Evolutionary conservation across 1,284 basidiomycete species (phyloP).

Genomic region (Moniliella sp.): DNA sequence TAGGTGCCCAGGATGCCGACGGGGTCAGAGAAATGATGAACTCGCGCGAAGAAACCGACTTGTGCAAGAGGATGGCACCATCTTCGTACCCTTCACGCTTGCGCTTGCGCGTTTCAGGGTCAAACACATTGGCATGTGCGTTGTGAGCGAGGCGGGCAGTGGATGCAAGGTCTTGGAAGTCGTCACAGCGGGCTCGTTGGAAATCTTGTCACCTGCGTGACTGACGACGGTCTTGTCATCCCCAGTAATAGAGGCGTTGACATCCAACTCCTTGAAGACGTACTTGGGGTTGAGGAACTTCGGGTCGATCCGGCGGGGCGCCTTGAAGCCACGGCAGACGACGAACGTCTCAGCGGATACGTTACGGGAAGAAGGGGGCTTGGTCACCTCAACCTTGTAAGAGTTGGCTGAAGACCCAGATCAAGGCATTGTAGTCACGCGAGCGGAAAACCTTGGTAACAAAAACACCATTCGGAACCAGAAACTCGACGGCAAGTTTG

Average conservation of each 20-base stretch:
- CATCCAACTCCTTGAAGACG: slow-evolving; percentile 70
- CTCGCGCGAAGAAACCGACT: slow-evolving; percentile 49
- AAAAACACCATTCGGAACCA: slow-evolving; percentile 56
- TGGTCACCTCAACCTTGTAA: slow-evolving; percentile 95
- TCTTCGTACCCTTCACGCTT: slow-evolving; percentile 88
- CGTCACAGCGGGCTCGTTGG: background rate
- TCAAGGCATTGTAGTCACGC: slow-evolving; percentile 90
- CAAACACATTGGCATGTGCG: slow-evolving; percentile 55
- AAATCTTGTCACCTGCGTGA: slow-evolving; percentile 1
- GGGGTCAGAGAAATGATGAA: slow-evolving; percentile 44
- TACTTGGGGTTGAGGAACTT: slow-evolving; percentile 93
- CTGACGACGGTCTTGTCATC: background rate
- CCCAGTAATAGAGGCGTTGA: background rate
- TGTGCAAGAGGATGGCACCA: slow-evolving; percentile 76
- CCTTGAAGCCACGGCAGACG: slow-evolving; percentile 82
- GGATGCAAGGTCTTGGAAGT: background rate
- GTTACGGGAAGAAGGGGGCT: slow-evolving; percentile 91
- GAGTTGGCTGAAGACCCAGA: slow-evolving; percentile 95
- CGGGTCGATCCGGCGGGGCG: slow-evolving; percentile 84
- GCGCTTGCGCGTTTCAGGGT: slow-evolving; percentile 84
- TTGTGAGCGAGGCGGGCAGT: slow-evolving; percentile 13
- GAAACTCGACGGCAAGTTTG: slow-evolving; percentile 87
- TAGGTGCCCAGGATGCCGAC: slow-evolving; percentile 58
- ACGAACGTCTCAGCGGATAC: slow-evolving; percentile 99
- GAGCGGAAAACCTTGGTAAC: slow-evolving; percentile 97